Percentiles rank a stretch among this genome's conserved stretches.
phyloP scores from a whole-genome alignment of 495 filamentous ascomycete species.

The Penicillium angulare region DNA sequence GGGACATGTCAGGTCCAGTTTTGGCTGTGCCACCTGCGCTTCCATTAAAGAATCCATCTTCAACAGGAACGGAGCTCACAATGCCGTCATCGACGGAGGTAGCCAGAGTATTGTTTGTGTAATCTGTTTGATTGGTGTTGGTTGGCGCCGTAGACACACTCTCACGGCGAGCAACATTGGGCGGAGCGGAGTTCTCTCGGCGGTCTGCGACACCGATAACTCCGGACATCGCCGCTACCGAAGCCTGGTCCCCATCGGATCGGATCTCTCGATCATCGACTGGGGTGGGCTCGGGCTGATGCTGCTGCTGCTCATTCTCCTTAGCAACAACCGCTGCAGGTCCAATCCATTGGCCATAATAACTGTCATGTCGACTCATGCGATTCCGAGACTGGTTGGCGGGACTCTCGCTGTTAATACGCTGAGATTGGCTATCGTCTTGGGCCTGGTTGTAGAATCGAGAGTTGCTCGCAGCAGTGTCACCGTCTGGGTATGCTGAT shows the following conservation, averaged over 20 bases:
- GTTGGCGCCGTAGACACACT: slow-evolving; percentile 41
- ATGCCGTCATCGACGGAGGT: slow-evolving; percentile 34
- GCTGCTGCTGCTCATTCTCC: slow-evolving; percentile 26
- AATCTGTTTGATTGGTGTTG: slow-evolving; percentile 35
- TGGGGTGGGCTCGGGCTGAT: slow-evolving; percentile 2
- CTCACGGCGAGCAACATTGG: slow-evolving; percentile 31
- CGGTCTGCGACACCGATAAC: slow-evolving; percentile 22
- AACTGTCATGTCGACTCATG: slow-evolving; percentile 34
- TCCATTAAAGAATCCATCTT: slow-evolving; percentile 5
- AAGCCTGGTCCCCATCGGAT: slow-evolving; percentile 21
- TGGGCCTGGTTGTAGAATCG: slow-evolving; percentile 17
- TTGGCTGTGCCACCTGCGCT: neutral
- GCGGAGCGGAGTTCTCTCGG: slow-evolving; percentile 25
- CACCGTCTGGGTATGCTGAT: slow-evolving; percentile 50
- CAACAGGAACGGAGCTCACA: neutral
- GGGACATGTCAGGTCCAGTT: slow-evolving; percentile 11
- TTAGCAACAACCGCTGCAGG: slow-evolving; percentile 24
- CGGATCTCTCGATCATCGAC: slow-evolving; percentile 22
- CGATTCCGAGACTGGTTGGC: slow-evolving; percentile 11
- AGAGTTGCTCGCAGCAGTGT: slow-evolving; percentile 26
- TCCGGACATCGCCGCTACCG: slow-evolving; percentile 21
- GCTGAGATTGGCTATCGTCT: slow-evolving; percentile 13
- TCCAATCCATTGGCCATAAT: slow-evolving; percentile 46
- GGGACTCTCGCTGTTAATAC: slow-evolving; percentile 7
- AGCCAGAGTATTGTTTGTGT: slow-evolving; percentile 37